Conservation (phyloP, 257 asterid species). For the Nicotiana benthamiana region DNA sequence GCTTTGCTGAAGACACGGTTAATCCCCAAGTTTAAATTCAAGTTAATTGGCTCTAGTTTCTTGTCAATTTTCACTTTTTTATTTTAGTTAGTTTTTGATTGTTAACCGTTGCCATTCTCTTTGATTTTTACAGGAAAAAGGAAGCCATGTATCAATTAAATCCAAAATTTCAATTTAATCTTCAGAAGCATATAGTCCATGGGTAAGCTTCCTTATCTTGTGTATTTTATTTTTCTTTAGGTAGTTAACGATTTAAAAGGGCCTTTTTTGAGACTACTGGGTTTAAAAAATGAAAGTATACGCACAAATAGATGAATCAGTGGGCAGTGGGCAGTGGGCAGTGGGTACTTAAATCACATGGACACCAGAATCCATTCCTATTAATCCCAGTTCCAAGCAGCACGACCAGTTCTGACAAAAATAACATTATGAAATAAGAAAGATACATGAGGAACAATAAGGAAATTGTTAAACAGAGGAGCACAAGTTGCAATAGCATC, state of each 20-base stretch:
- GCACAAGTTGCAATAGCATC: not conserved
- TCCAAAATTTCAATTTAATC: conserved; percentile 71
- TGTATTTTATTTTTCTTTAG: not conserved
- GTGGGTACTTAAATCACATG: not conserved
- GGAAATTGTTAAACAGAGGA: not conserved
- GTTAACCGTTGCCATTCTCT: conserved; percentile 11
- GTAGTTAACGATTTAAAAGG: not conserved
- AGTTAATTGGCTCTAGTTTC: too few relatives aligned
- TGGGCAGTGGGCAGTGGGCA: not conserved
- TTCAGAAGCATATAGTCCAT: conserved; percentile 69
- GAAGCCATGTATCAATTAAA: conserved; percentile 62
- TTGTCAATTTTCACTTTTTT: not conserved
- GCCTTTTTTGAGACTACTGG: not conserved
- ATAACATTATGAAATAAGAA: too few relatives aligned
- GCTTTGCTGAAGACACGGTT: not conserved
- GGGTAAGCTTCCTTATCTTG: conserved; percentile 47
- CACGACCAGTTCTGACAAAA: not conserved
- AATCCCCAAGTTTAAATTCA: too few relatives aligned
- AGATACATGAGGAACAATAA: not conserved
- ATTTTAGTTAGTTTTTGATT: conserved; percentile 4
- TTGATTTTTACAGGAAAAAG: conserved; percentile 58
- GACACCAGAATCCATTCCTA: not conserved
- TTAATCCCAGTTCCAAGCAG: not conserved
- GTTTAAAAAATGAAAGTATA: not conserved
- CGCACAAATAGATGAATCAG: not conserved